Conservation (phyloP, 2,329 filamentous ascomycete genomes). For the Aspergillus sp. region DNA sequence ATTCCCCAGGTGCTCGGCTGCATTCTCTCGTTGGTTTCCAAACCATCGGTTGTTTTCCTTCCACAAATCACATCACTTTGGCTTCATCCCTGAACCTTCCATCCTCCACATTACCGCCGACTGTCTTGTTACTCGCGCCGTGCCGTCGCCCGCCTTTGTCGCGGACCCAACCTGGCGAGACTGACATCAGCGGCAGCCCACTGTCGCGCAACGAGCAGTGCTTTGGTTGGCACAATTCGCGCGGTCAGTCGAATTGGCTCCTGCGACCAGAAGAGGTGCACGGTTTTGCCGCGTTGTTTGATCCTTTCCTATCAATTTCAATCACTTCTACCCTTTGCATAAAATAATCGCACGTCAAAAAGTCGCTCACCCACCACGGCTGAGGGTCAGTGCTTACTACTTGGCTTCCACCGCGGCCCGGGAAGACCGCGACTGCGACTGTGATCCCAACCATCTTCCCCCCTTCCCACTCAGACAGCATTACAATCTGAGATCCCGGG, state of each 20-base stretch:
- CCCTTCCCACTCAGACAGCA: not conserved
- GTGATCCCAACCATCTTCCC: not conserved
- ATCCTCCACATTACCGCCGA: conserved; percentile 11
- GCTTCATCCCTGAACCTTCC: conserved; percentile 7
- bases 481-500: conserved; percentile 4
- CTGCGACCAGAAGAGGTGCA: conserved; percentile 14
- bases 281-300: conserved; percentile 18
- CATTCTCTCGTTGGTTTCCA: conserved; percentile 18
- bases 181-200: conserved; percentile 29
- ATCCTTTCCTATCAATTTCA: conserved; percentile 19
- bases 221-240: conserved; percentile 24
- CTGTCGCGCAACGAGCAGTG: conserved; percentile 18
- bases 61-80: conserved; percentile 20
- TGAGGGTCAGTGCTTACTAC: conserved; percentile 16
- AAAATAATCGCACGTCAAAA: conserved; percentile 11
- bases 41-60: conserved; percentile 11
- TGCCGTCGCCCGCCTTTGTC: conserved; percentile 10
- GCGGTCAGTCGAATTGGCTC: conserved; percentile 15
- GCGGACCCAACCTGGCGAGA: conserved; percentile 21
- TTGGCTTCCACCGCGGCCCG: conserved; percentile 15
- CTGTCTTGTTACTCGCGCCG: conserved; percentile 8
- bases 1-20: conserved; percentile 10
- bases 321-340: conserved; percentile 3
- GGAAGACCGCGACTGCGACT: conserved; percentile 18
- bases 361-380: conserved; percentile 13